Percentiles rank a stretch among this genome's conserved stretches.
phyloP scores from a whole-genome alignment of 495 filamentous ascomycete genomes.

The Annulohypoxylon maeteangense region DNA sequence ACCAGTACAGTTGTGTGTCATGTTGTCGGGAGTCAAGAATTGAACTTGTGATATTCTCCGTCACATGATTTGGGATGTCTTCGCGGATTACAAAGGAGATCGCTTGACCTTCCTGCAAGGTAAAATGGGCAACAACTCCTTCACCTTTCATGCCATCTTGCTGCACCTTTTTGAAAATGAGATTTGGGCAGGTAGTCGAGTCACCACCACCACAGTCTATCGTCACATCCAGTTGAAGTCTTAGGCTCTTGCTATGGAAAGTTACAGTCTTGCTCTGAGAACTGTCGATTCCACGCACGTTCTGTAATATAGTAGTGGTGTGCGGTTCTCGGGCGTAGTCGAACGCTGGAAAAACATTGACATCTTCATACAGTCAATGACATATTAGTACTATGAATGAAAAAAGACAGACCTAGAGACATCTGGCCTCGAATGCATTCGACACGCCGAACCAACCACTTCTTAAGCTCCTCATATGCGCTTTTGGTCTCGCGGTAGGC shows the following conservation, averaged over 20 bases:
- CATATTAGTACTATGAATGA: neutral
- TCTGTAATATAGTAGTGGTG: constrained; percentile 59
- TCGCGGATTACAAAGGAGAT: constrained; percentile 73
- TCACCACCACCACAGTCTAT: constrained; percentile 67
- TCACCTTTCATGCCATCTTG: constrained; percentile 64
- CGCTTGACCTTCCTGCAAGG: constrained; percentile 70
- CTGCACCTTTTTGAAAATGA: constrained; percentile 63
- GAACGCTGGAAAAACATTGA: constrained; percentile 77
- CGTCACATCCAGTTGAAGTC: constrained; percentile 72
- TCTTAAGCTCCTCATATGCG: constrained; percentile 65
- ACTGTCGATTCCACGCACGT: constrained; percentile 47
- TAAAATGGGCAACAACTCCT: constrained; percentile 67
- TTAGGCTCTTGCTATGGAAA: constrained; percentile 66
- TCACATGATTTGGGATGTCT: constrained; percentile 62
- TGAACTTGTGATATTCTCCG: constrained; percentile 60
- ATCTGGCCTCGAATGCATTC: constrained; percentile 74
- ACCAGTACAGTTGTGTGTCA: constrained; percentile 74
- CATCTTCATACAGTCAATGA: constrained; percentile 47
- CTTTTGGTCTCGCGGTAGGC: constrained; percentile 62
- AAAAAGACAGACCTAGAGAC: constrained; percentile 56
- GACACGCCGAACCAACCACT: constrained; percentile 71
- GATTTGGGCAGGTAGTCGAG: constrained; percentile 55
- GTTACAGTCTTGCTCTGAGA: constrained; percentile 67
- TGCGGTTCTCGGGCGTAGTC: constrained; percentile 72
- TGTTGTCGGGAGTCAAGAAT: constrained; percentile 69